Base-by-base conservation (phyloP, 352 stramenopile species). In the Elongisporangium anandrum region DNA sequence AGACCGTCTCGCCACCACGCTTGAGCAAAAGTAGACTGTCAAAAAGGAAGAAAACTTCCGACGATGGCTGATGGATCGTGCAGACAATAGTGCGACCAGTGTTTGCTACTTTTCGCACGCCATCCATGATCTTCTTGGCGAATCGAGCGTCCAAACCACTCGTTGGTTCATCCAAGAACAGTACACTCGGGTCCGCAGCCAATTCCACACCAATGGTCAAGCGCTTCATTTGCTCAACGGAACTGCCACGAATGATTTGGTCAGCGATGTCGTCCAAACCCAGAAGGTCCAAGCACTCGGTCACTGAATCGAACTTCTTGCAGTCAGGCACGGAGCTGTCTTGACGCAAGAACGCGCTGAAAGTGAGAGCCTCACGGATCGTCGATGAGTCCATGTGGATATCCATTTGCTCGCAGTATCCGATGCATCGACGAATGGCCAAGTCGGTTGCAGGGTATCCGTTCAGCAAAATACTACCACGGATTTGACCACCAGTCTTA, bases 21-120 rank as follows among this genome's bases (percentile, higher is more conserved):
- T 79, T 69, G 15, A 96, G 64, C 4, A 96, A 61, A 52, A 94
- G 75, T 13, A 94, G 48, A 50, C 72, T 75, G 65, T 96, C 85
- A 66, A 95, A 94, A n/a, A 83, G 76, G 9, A 80, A 75, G 26
- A 96, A 95, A 5, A 96, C 73, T 19, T 93, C 77, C 4, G 77
- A 76, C 7, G 74, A 79, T 20, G 87, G 89, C 65, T 97, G 89
- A 61, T 97, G 88, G 64, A 97, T 96, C 20, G 86, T 95, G 48
- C 90, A 94, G 0, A 95, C 68, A n/a, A 97, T 73, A 7, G 79
- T 93, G 6, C 75, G 64, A 2, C 89, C 87, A 13, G 74, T 73
- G 53, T 75, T 61, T 1, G 88, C 87, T 38, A 97, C 79, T 45
- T 94, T 92, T 54, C 91, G 87, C 23, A 97, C 74, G 2, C 94